phyloP scores from a whole-genome alignment of 1,139 yeast species.

The Hemisphaericaspora xylanilytica region DNA sequence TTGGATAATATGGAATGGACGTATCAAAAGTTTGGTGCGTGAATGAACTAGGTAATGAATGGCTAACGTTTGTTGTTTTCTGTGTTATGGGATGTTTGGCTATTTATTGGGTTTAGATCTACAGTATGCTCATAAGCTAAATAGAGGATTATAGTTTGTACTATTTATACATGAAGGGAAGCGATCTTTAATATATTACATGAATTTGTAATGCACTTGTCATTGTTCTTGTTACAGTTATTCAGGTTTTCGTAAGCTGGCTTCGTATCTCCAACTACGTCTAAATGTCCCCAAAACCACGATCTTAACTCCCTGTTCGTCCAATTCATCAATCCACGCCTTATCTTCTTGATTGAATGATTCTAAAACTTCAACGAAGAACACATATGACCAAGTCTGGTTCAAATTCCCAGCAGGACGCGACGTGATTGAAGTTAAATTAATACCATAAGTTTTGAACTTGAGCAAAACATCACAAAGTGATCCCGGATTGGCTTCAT shows the following conservation, averaged over 20 bases:
- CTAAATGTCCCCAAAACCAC: constrained; percentile 40
- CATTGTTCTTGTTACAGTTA: too few relatives aligned
- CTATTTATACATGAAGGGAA: neutral
- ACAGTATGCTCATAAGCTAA: too few relatives aligned
- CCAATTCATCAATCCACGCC: constrained; percentile 20
- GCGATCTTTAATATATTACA: too few relatives aligned
- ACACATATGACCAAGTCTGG: constrained; percentile 79
- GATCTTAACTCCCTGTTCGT: constrained; percentile 27
- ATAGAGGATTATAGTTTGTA: too few relatives aligned
- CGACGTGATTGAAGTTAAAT: constrained; percentile 70
- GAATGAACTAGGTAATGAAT: constrained; percentile 2
- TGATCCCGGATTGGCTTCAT: constrained; percentile 69
- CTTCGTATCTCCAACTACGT: constrained; percentile 27
- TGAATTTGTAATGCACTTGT: too few relatives aligned
- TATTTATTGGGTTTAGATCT: too few relatives aligned
- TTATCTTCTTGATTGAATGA: constrained; percentile 20
- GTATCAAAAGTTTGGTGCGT: constrained; percentile 71
- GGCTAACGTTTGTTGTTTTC: too few relatives aligned
- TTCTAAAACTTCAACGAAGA: constrained; percentile 66
- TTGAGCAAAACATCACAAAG: constrained; percentile 63
- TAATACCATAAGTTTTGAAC: constrained; percentile 57
- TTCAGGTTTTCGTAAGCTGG: neutral
- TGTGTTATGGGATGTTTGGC: too few relatives aligned
- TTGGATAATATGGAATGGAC: constrained; percentile 95
- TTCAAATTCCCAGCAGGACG: constrained; percentile 54